Conservation (phyloP, 768 basidiomycete species). For the Piloderma croceum region DNA sequence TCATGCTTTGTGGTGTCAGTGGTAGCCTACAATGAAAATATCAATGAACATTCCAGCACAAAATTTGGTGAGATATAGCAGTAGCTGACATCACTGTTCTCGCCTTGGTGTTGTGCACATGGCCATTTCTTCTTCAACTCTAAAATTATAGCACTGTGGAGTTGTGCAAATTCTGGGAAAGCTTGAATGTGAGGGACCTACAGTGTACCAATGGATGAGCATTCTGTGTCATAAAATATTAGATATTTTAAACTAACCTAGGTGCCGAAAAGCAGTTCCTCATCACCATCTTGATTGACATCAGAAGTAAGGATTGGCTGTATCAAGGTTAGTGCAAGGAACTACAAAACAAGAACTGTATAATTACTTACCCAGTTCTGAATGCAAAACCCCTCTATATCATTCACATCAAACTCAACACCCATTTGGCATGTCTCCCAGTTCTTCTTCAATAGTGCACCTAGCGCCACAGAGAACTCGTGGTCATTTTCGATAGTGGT, state of each 20-base stretch:
- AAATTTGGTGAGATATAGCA: conserved; percentile 8
- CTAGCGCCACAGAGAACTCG: conserved; percentile 4
- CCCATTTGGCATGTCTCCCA: conserved; percentile 6
- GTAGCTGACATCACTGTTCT: conserved; percentile 15
- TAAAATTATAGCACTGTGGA: conserved; percentile 10
- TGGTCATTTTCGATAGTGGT: conserved; percentile 7
- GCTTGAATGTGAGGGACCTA: conserved; percentile 13
- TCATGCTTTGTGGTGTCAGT: conserved; percentile 6
- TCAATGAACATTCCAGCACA: background rate
- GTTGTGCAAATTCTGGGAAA: conserved; percentile 9
- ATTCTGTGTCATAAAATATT: background rate
- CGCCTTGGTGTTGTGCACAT: conserved; percentile 14
- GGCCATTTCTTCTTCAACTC: conserved; percentile 13
- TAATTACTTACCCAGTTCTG: conserved; percentile 12
- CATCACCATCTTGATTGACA: conserved; percentile 5
- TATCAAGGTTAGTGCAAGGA: no score
- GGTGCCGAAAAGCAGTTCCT: conserved; percentile 14
- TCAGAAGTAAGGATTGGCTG: no score
- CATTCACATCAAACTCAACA: conserved; percentile 19
- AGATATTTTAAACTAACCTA: conserved; percentile 4
- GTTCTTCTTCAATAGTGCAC: conserved; percentile 8
- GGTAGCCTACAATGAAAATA: conserved; percentile 2
- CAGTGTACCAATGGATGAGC: background rate
- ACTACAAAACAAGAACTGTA: no score
- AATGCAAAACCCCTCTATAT: conserved; percentile 18